Conservation (phyloP, 2,329 filamentous ascomycete species). For the Epichloe gansuensis region DNA sequence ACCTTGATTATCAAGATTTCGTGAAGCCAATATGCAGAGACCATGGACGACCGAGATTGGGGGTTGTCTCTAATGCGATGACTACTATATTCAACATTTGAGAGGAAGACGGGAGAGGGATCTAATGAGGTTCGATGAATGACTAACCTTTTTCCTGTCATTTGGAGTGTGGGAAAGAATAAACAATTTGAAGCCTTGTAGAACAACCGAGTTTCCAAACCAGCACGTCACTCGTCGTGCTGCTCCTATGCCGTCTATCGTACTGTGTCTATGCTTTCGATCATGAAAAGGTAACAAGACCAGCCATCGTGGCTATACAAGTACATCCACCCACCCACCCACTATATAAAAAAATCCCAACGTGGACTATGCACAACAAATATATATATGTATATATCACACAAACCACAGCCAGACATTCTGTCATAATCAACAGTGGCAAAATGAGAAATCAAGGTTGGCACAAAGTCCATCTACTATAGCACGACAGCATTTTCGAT, state of each 20-base stretch:
- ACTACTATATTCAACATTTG: background rate
- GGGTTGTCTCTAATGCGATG: background rate
- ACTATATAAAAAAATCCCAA: background rate
- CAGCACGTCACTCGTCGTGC: background rate
- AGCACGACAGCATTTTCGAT: constrained; percentile 68
- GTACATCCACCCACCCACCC: background rate
- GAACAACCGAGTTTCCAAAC: background rate
- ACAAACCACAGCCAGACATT: no score
- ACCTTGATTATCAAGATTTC: background rate
- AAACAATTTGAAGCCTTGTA: background rate
- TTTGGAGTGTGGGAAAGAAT: background rate
- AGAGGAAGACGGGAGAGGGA: background rate
- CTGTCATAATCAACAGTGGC: no score
- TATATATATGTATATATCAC: no score
- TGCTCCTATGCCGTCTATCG: background rate
- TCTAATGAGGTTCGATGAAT: background rate
- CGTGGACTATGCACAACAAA: no score
- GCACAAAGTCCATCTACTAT: constrained; percentile 9
- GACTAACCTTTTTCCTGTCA: background rate
- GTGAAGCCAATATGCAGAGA: background rate
- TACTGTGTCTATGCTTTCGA: background rate
- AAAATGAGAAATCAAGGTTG: no score
- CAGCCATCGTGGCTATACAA: background rate
- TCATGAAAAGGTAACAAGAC: background rate
- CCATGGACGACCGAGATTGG: background rate